Evolutionary conservation across 1,284 basidiomycete genomes (phyloP).

Genomic region (Naganishia albida): DNA sequence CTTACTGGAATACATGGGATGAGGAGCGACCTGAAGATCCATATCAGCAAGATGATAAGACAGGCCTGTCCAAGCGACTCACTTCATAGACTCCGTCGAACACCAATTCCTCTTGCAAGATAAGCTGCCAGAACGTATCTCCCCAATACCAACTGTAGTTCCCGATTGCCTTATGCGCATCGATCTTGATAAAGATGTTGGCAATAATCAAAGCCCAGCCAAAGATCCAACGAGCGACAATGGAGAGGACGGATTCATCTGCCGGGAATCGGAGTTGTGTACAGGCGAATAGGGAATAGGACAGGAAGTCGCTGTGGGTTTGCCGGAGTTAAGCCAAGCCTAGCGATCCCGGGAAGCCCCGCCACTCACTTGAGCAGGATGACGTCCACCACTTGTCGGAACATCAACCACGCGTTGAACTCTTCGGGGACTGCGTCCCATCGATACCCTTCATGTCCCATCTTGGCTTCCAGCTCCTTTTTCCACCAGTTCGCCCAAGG

Average conservation of each 20-base stretch:
- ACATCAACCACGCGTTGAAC: constrained; percentile 56
- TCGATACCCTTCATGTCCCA: constrained; percentile 83
- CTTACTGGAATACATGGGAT: constrained; percentile 54
- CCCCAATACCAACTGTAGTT: constrained; percentile 93
- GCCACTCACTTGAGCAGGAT: constrained; percentile 84
- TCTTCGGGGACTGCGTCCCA: constrained; percentile 69
- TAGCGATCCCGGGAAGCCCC: not conserved
- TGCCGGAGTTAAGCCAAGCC: not conserved
- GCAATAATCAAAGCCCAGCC: constrained; percentile 85
- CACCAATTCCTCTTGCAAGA: constrained; percentile 69
- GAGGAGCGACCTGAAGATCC: constrained; percentile 51
- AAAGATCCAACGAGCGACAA: constrained; percentile 83
- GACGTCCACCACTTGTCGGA: constrained; percentile 75
- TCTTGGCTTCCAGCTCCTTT: constrained; percentile 83
- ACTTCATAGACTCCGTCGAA: constrained; percentile 95
- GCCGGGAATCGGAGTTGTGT: constrained; percentile 80
- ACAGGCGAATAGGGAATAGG: constrained; percentile 95
- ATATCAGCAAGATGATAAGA: constrained; percentile 3
- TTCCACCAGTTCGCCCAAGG: constrained; percentile 80
- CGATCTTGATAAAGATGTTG: constrained; percentile 98
- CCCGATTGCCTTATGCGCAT: constrained; percentile 95
- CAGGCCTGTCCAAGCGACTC: constrained; percentile 59
- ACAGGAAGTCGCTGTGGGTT: constrained; percentile 77
- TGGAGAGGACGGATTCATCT: constrained; percentile 70
- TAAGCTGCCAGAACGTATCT: constrained; percentile 82